A percentile compares a stretch with the other conserved stretches of the same genome.
phyloP scores from a whole-genome alignment of 225 moss, liverwort and hornwort species.

The Bryum argenteum region DNA sequence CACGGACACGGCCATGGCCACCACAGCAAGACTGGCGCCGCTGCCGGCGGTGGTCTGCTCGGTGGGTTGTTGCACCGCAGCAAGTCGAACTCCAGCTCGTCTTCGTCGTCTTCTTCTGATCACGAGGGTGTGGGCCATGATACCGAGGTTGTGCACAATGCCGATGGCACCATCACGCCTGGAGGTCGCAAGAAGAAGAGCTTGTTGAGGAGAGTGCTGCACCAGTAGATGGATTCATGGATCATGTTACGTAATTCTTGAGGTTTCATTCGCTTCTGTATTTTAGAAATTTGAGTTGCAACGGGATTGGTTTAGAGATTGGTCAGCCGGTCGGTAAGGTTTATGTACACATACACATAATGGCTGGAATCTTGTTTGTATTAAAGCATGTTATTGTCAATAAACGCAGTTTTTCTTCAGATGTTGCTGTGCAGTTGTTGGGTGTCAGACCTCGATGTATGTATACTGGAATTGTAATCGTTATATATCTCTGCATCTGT shows the following conservation, averaged over 20 bases:
- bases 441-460: too few species aligned
- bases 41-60: neutral
- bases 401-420: too few species aligned
- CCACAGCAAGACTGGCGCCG: neutral
- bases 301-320: neutral
- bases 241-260: neutral
- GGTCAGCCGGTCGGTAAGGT: neutral
- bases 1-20: too few species aligned
- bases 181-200: constrained; percentile 40
- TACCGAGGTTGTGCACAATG: neutral
- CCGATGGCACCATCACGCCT: constrained; percentile 28
- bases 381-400: too few species aligned
- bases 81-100: constrained; percentile 26
- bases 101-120: constrained; percentile 26
- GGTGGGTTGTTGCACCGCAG: constrained; percentile 18
- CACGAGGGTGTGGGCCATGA: neutral
- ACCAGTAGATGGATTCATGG: constrained; percentile 15
- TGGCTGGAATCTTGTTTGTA: too few species aligned
- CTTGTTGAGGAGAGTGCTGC: constrained; percentile 46
- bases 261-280: neutral
- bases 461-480: too few species aligned
- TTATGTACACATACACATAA: neutral
- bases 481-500: too few species aligned
- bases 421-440: too few species aligned
- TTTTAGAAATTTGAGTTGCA: constrained; percentile 17